A percentile compares a stretch with the other conserved stretches of the same genome.
These are phyloP conservation scores for Cordyceps sp. DNA, from an alignment of 2,329 filamentous ascomycete species.

Conservation along the genomic window DNA sequence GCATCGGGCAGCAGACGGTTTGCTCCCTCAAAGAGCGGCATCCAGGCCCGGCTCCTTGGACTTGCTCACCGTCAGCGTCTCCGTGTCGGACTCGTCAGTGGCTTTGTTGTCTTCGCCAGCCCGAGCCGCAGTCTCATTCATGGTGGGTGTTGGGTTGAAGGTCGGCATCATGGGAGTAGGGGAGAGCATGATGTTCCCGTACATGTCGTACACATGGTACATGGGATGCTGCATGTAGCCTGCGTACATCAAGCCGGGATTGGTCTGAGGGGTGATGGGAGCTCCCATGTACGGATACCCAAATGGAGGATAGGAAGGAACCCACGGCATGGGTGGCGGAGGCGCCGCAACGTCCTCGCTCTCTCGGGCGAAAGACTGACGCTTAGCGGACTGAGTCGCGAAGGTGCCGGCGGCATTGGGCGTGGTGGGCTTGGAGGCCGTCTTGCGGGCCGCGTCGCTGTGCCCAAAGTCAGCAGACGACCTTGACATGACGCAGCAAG, in stretches of 20 bases:
- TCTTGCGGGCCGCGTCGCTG: background rate
- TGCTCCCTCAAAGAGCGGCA: too few species aligned
- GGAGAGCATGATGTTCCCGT: conserved; percentile 6
- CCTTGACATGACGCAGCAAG: background rate
- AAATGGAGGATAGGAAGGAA: conserved; percentile 5
- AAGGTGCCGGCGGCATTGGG: background rate
- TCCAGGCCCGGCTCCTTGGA: too few species aligned
- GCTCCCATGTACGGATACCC: conserved; percentile 5
- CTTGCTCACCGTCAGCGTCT: background rate
- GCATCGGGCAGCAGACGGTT: too few species aligned
- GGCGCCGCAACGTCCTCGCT: background rate
- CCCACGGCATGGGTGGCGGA: conserved; percentile 5
- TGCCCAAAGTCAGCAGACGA: background rate
- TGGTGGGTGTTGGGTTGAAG: background rate
- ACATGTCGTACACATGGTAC: conserved; percentile 8
- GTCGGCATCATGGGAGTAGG: conserved; percentile 8
- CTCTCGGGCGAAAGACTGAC: background rate
- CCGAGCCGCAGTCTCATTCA: conserved; percentile 1
- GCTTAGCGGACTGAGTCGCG: background rate
- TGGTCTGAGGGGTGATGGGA: conserved; percentile 7
- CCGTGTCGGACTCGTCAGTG: background rate
- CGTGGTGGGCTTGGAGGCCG: background rate
- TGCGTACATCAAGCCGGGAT: conserved; percentile 6
- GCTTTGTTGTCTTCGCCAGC: background rate
- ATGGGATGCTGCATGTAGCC: conserved; percentile 7